Conservation (phyloP, 1,284 basidiomycete genomes). For the Boletus calvinii region DNA sequence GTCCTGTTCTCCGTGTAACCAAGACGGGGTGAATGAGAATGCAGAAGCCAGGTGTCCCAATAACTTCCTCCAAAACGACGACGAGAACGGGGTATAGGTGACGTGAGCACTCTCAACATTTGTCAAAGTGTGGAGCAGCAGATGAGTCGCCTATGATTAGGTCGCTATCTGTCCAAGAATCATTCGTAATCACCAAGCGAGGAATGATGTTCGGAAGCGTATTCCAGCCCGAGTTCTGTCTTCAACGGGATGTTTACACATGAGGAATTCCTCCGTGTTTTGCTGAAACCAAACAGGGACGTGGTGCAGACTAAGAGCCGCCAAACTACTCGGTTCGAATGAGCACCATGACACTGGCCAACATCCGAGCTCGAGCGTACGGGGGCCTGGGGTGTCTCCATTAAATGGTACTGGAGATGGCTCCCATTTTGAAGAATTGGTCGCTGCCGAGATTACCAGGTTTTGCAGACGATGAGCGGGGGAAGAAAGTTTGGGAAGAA, state of each 20-base stretch:
- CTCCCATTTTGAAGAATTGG: background rate
- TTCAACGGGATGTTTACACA: too few relatives aligned
- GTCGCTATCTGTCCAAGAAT: too few relatives aligned
- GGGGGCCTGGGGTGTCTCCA: slow-evolving; percentile 26
- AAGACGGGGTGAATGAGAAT: background rate
- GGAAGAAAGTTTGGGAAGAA: slow-evolving; percentile 6
- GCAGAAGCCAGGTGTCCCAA: background rate
- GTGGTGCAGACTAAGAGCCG: slow-evolving; percentile 23
- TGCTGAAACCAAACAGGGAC: slow-evolving; percentile 3
- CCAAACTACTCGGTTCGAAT: slow-evolving; percentile 25
- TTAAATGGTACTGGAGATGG: background rate
- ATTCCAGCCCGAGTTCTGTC: background rate
- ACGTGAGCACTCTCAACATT: background rate
- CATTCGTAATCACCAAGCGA: background rate
- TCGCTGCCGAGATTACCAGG: too few relatives aligned
- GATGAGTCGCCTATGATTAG: background rate
- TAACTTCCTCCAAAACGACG: background rate
- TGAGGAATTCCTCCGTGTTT: too few relatives aligned
- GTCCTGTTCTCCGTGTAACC: too few relatives aligned
- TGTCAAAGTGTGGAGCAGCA: background rate
- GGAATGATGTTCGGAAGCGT: background rate
- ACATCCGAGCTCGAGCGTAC: slow-evolving; percentile 24
- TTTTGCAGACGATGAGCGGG: slow-evolving; percentile 4
- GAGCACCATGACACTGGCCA: slow-evolving; percentile 29
- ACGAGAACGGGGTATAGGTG: background rate